phyloP scores from a whole-genome alignment of 1,284 basidiomycete species.

The Cerrena zonata region DNA sequence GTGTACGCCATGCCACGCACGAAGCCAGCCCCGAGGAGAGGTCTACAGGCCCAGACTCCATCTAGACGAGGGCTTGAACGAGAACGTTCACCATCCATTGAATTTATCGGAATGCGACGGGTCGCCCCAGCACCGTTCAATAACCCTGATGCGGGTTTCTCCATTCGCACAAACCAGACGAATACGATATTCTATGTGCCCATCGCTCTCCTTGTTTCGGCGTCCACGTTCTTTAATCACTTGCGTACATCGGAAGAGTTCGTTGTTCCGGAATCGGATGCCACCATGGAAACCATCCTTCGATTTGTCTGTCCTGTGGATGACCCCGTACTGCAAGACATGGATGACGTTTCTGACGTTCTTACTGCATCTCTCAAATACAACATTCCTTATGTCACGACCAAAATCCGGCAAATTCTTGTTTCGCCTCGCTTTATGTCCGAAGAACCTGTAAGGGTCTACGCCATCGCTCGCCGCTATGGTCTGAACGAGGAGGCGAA shows the following conservation, averaged over 20 bases:
- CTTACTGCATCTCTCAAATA: constrained; percentile 7
- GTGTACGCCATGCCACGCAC: too few species aligned
- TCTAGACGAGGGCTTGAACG: too few species aligned
- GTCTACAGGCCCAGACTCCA: too few species aligned
- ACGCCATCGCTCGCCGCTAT: constrained; percentile 11
- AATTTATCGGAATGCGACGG: constrained; percentile 3
- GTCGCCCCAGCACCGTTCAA: constrained; percentile 8
- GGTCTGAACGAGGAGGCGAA: constrained; percentile 7
- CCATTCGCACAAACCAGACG: not conserved
- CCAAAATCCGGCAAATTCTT: not conserved
- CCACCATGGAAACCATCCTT: constrained; percentile 8
- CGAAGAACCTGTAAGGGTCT: constrained; percentile 11
- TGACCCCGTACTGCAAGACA: constrained; percentile 9
- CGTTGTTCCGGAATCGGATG: constrained; percentile 5
- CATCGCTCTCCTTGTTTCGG: not conserved
- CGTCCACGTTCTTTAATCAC: not conserved
- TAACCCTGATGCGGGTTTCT: constrained; percentile 5
- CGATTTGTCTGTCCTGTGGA: constrained; percentile 9
- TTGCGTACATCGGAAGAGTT: not conserved
- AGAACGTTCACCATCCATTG: constrained; percentile 9
- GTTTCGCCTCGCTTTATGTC: constrained; percentile 8
- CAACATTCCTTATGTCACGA: not conserved
- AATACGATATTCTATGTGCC: not conserved
- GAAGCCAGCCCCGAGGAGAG: too few species aligned
- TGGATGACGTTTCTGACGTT: constrained; percentile 9